A percentile compares a stretch with the other conserved stretches of the same genome.
phyloP scores from a whole-genome alignment of 805 yeast genomes.

The Yamadazyma sp. region DNA sequence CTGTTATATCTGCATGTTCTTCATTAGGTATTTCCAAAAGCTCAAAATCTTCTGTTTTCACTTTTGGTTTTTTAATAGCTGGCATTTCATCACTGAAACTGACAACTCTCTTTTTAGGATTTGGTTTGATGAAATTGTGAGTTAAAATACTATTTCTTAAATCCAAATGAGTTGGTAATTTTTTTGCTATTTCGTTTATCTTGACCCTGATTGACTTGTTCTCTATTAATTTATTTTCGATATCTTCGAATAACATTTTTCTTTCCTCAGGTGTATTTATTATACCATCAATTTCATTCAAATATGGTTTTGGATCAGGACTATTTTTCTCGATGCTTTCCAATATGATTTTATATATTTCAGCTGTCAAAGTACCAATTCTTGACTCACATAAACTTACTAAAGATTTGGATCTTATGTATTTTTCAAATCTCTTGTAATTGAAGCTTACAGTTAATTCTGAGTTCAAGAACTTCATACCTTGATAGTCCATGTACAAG shows the following conservation, averaged over 20 bases:
- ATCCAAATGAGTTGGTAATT: slow-evolving; percentile 40
- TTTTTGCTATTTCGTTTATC: slow-evolving; percentile 30
- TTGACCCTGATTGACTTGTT: slow-evolving; percentile 33
- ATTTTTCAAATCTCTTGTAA: slow-evolving; percentile 63
- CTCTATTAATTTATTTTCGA: slow-evolving; percentile 34
- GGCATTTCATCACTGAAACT: slow-evolving; percentile 15
- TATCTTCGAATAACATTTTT: slow-evolving; percentile 20
- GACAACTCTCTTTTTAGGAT: slow-evolving; percentile 15
- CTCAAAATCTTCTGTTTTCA: slow-evolving; percentile 20
- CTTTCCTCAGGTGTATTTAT: slow-evolving; percentile 49
- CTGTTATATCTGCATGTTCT: slow-evolving; percentile 9
- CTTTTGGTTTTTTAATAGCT: slow-evolving; percentile 18
- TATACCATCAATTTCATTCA: slow-evolving; percentile 44
- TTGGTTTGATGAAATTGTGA: slow-evolving; percentile 39
- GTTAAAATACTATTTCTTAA: slow-evolving; percentile 45
- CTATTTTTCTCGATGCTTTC: slow-evolving; percentile 55
- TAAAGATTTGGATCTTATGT: slow-evolving; percentile 62
- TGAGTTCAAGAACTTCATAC: slow-evolving; percentile 45
- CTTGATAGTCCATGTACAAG: slow-evolving; percentile 22
- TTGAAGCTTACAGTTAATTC: slow-evolving; percentile 56
- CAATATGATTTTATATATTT: slow-evolving; percentile 60
- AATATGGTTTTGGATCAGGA: slow-evolving; percentile 39
- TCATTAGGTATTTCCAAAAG: no score
- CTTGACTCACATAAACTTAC: slow-evolving; percentile 61
- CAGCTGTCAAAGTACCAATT: slow-evolving; percentile 65